Evolutionary conservation across 768 basidiomycete genomes (phyloP), one percentile per base, ranked within the genome.

Genomic region (Termitomyces sp.): DNA sequence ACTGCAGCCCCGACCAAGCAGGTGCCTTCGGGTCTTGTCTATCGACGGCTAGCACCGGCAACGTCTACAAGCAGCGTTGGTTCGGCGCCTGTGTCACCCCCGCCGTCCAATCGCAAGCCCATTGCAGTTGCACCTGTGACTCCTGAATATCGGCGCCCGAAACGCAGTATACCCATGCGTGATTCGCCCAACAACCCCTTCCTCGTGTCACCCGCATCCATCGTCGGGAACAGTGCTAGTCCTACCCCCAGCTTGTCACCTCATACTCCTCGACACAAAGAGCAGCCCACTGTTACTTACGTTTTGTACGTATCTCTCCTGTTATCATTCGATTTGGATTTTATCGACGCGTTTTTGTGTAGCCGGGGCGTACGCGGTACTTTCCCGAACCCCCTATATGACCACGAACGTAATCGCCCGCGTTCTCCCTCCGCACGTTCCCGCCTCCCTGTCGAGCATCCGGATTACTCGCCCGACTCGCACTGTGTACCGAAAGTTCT

Each of bases 141-240:
- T 7, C 70, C 78, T 1, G 76, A 74, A 53, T 68, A 69, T 15
- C 76, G 40, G 4, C 64, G 34, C n/a, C 36, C 56, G 9, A 60
- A 57, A 36, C 52, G 56, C 15, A 37, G 20, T 20, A 74, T 78
- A 47, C 71, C 74, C 53, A 59, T 69, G 59, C 83, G 85, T 17
- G 87, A 89, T 70, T 87, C 88, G 3, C 88, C 87, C 1, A 80
- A 86, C 63, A 91, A 91, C 60, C 89, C 89, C 0, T 91, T 91
- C 77, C 77, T 91, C 31, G 62, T 59, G 29, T 66, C 65, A 9
- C 65, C 65, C 10, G 79, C 79, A 1, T 76, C 79, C 29, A 64
- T 68, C 11, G 50, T 63, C 17, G 69, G 59, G 11, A 77, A 77
- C 5, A 72, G 76, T 7, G 73, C 74, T 12, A 71, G 68, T 31